Conservation (phyloP, 345 rosid genomes). For the Eucalyptus shirleyi region DNA sequence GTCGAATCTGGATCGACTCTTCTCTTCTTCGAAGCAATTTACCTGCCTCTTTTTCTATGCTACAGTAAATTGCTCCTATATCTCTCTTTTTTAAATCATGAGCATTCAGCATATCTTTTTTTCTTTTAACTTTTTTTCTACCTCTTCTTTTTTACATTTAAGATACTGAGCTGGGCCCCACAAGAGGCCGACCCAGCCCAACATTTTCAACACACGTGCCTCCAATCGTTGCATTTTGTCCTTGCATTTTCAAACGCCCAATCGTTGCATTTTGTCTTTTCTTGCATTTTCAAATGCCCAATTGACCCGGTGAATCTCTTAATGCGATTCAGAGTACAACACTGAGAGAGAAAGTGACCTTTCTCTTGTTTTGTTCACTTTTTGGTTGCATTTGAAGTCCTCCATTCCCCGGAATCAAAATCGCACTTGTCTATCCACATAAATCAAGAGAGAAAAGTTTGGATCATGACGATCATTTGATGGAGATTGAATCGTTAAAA, state of each 20-base stretch:
- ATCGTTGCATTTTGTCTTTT: background rate
- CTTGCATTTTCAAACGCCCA: background rate
- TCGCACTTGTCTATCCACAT: background rate
- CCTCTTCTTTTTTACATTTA: background rate
- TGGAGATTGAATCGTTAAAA: background rate
- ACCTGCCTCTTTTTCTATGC: background rate
- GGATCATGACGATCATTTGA: background rate
- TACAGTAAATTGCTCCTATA: background rate
- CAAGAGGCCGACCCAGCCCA: background rate
- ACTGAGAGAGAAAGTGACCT: background rate
- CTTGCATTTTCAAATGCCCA: background rate
- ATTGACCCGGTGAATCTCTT: background rate
- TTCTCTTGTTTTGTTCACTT: background rate
- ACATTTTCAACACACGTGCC: background rate
- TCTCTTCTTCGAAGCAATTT: background rate
- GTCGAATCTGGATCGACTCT: fast-evolving
- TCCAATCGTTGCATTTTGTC: background rate
- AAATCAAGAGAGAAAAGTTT: background rate
- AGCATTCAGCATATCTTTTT: background rate
- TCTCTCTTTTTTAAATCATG: background rate
- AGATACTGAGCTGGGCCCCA: background rate
- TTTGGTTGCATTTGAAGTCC: background rate
- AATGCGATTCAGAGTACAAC: background rate
- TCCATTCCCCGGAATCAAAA: background rate
- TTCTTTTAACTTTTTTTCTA: too few relatives aligned